These are phyloP conservation scores for Mariannaea elegans DNA, from an alignment of 2,329 filamentous ascomycete genomes.

Conservation along the genomic window DNA sequence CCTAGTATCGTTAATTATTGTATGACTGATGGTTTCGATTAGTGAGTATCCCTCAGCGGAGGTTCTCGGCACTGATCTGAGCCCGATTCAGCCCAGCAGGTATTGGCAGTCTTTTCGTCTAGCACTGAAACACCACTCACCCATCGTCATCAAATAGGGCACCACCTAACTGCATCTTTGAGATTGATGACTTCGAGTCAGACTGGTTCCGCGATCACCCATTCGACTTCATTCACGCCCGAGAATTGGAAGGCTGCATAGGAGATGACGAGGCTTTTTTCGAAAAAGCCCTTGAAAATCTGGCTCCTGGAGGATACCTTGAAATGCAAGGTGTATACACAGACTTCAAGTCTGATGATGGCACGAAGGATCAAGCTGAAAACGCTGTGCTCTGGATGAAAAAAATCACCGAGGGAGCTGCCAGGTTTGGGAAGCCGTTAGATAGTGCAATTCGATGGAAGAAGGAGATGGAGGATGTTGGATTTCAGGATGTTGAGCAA, in stretches of 20 bases:
- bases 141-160: constrained; percentile 2
- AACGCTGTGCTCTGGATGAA: constrained; percentile 19
- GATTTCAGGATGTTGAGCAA: constrained; percentile 12
- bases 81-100: constrained; percentile 21
- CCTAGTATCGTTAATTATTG: not conserved
- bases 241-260: constrained; percentile 13
- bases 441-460: constrained; percentile 14
- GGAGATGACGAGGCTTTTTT: not conserved
- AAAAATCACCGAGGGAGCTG: constrained; percentile 20
- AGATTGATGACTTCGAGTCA: too few species aligned
- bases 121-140: not conserved
- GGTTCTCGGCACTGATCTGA: constrained; percentile 17
- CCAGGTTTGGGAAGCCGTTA: constrained; percentile 29
- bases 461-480: constrained; percentile 2
- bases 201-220: not conserved
- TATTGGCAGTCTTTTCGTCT: not conserved
- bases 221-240: constrained; percentile 12
- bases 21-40: not conserved
- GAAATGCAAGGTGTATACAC: constrained; percentile 1
- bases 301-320: not conserved
- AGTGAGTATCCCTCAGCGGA: constrained; percentile 15
- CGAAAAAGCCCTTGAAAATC: not conserved
- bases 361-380: not conserved
- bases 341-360: constrained; percentile 1
- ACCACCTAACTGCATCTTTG: constrained; percentile 12